Base-by-base conservation (phyloP, 768 basidiomycete genomes). In the Russula abietina region DNA sequence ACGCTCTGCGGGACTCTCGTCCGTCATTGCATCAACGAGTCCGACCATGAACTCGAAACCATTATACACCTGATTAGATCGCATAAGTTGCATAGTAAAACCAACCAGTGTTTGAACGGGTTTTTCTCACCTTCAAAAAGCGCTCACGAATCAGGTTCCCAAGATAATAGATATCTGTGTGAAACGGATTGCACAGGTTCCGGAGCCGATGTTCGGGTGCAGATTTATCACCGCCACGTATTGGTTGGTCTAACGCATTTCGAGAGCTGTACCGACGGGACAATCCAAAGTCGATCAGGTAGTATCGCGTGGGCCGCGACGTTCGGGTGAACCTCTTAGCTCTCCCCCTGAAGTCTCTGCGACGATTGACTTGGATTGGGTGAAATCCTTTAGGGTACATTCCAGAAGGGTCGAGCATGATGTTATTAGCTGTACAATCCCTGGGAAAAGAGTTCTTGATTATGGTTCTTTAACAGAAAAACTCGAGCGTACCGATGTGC, bases 221-320 rank as follows among this genome's bases (percentile, higher is more conserved):
- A 0, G 76, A 69, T 55, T 73, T 74, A 67, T 83, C 80, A 3
- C 75, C 79, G 0, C 79, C 80, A 9, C 65, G 64, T 2, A 77
- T 69, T 0, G 75, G 72, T 6, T 63, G 48, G 33, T 73, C 75
- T 0, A 62, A 64, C 0, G 76, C 60, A 6, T 74, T 67, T 0
- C 69, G 53, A 0, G 75, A 72, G 1, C 61, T 67, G 49, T 73
- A 78, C 1, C 54, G 65, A 0, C 70, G 68, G 17, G 77, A 76
- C 1, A 77, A 45, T 0, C 75, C 76, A 14, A 77, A 76, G 46
- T 77, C 76, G 32, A 76, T 75, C 48, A 75, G 57, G 46, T 69
- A 75, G 57, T 77, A 77, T 51, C 71, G 73, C 0, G 66, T 65
- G 0, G 75, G 73, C 1, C 63, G 61, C 14, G 63, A 53, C 6